Conservation (phyloP, 169 alveolate species). For the Plasmodium adleri region DNA sequence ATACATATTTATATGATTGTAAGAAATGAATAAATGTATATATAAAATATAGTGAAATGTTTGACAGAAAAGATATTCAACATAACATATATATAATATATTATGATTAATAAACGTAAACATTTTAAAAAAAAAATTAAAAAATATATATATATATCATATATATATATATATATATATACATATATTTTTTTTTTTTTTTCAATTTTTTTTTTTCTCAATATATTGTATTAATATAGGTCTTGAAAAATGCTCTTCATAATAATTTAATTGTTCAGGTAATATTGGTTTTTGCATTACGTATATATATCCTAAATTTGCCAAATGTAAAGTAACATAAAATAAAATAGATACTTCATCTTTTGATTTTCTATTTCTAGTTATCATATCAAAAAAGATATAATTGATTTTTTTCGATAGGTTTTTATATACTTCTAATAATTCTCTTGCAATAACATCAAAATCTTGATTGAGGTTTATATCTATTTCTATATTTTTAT, state of each 20-base stretch:
- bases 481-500: conserved; percentile 14
- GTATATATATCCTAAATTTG: conserved; percentile 62
- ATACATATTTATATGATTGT: too few relatives aligned
- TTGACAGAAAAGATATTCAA: too few relatives aligned
- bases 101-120: too few relatives aligned
- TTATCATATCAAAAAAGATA: conserved; percentile 61
- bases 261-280: conserved; percentile 34
- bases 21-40: too few relatives aligned
- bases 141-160: too few relatives aligned
- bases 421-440: conserved; percentile 57
- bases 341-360: conserved; percentile 51
- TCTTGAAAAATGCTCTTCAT: conserved; percentile 52
- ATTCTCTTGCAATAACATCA: conserved; percentile 64
- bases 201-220: conserved; percentile 5
- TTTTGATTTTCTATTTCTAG: conserved; percentile 54
- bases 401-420: conserved; percentile 67
- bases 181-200: too few relatives aligned
- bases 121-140: too few relatives aligned
- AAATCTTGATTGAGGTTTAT: conserved; percentile 67
- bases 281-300: conserved; percentile 68
- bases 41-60: too few relatives aligned
- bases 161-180: too few relatives aligned
- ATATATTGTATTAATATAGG: conserved; percentile 60
- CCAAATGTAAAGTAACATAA: conserved; percentile 73
- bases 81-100: too few relatives aligned